Percentiles rank a stretch among this genome's conserved stretches.
Evolutionary conservation across 768 basidiomycete species (phyloP).

Genomic region (Holtermanniella nyarrowii): DNA sequence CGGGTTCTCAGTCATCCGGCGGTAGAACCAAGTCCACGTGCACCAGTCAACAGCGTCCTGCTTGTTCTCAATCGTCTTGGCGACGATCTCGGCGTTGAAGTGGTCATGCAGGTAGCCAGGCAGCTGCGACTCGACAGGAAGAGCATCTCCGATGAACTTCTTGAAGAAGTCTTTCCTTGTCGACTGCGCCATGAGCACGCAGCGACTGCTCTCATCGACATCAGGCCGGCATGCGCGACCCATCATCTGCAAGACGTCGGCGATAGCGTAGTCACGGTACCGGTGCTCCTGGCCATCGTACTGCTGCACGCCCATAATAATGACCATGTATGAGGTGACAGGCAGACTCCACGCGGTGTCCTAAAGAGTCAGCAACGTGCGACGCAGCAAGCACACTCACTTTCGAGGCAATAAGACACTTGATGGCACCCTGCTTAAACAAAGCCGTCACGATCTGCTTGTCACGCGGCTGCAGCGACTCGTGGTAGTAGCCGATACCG

Average conservation of each 20-base stretch:
- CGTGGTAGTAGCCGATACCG: conserved; percentile 91
- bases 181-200: conserved; percentile 94
- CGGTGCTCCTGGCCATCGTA: conserved; percentile 97
- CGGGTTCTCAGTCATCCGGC: conserved; percentile 94
- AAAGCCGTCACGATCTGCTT: conserved; percentile 85
- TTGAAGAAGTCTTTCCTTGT: conserved; percentile 98
- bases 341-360: conserved; percentile 96
- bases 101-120: conserved; percentile 91
- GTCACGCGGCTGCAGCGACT: conserved; percentile 82
- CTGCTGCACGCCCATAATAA: conserved; percentile 97
- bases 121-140: conserved; percentile 92
- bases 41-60: conserved; percentile 86
- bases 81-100: conserved; percentile 95
- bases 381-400: conserved; percentile 43
- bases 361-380: conserved; percentile 45
- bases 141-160: conserved; percentile 92
- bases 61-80: conserved; percentile 98
- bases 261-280: conserved; percentile 94
- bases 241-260: conserved; percentile 99
- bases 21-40: conserved; percentile 96
- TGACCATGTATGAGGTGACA: conserved; percentile 89
- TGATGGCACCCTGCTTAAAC: conserved; percentile 89
- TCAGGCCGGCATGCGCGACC: conserved; percentile 87
- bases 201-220: conserved; percentile 80
- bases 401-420: conserved; percentile 87